Percentiles rank a stretch among this genome's conserved stretches.
Conservation (phyloP, 208 protist genomes). For the Trypanosoma boissoni region DNA sequence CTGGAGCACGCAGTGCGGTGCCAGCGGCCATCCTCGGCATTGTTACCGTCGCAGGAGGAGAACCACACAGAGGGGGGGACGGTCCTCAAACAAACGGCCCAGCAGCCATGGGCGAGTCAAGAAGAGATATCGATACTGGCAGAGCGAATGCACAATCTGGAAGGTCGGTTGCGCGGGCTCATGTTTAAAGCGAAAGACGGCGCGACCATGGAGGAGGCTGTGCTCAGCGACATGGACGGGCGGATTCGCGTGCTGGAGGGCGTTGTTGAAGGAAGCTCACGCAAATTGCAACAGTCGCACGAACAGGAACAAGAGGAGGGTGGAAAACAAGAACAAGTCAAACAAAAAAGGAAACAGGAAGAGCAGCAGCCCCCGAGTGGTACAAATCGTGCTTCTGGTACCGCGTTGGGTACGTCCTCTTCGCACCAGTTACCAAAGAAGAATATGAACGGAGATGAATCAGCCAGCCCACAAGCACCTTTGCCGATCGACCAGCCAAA, state of each 20-base stretch:
- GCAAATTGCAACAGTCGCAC: no score
- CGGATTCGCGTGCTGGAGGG: constrained; percentile 53
- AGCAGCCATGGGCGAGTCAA: neutral
- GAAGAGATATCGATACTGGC: constrained; percentile 27
- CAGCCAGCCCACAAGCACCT: neutral
- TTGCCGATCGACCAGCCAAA: constrained; percentile 35
- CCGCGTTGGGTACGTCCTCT: no score
- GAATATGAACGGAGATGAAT: neutral
- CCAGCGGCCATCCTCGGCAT: no score
- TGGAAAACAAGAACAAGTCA: no score
- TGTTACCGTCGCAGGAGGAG: no score
- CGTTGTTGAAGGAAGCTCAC: constrained; percentile 34
- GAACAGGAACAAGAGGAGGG: neutral
- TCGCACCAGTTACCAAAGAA: neutral
- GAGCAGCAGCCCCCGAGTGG: no score
- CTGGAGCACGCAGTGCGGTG: constrained; percentile 22
- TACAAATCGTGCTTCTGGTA: no score
- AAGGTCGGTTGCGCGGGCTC: constrained; percentile 48
- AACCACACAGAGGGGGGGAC: no score
- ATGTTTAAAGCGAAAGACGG: constrained; percentile 21
- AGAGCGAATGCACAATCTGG: constrained; percentile 39
- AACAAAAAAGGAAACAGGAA: no score
- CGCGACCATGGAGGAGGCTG: constrained; percentile 14
- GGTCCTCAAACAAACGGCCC: no score
- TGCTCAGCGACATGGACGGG: constrained; percentile 38